Base-by-base conservation (phyloP, 2,329 filamentous ascomycete genomes). In the Talaromyces marneffei region DNA sequence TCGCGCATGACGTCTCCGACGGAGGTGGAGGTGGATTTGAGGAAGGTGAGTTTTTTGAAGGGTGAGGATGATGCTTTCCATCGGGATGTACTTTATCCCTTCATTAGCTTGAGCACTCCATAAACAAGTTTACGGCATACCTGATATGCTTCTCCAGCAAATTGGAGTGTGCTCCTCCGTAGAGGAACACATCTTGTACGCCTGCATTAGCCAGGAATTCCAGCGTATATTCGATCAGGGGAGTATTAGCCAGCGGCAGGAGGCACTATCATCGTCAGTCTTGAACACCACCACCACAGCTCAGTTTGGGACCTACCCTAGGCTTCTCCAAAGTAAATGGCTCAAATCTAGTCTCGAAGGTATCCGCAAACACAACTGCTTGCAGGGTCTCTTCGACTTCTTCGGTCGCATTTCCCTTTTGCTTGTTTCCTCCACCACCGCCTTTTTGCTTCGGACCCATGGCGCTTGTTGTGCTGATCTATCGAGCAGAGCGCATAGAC, bases 141-240 rank as follows among this genome's bases (percentile, higher is more conserved):
- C 87, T 84, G 68, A 99, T 87, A 74, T 97, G 96, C 66, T 85
- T 83, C 77, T 97, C 92, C 60, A 99, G 85, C 73, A 92, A 86
- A 62, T 94, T 88, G 31, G 89, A 89, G 74, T 97, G 92, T 29
- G 91, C 87, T 63, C 91, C 90, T 68, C 89, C 93, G 78, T 97
- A 97, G 62, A 99, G 84, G 73, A 90, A 96, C 59, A 97, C 89
- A 66, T 97, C 91, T 68, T 94, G 87, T n/a, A 97, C 92, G 62
- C 92, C 92, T 62, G 94, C 92, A 83, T 93, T 93, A 66, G 92
- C 92, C 0, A 99, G 86, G 70, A 96, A 97, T 72, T 97, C 92
- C 70, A 97, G 87, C 3, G 93, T 97, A 75, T 99, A 97, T 76
- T 99, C 94, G 77, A 99, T 96, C 65, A 99, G 82, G 37, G 94